Percentiles rank a stretch among this genome's conserved stretches.
These are phyloP conservation scores for Ascochyta pisi DNA, from an alignment of 2,329 filamentous ascomycete genomes.

Conservation along the genomic window DNA sequence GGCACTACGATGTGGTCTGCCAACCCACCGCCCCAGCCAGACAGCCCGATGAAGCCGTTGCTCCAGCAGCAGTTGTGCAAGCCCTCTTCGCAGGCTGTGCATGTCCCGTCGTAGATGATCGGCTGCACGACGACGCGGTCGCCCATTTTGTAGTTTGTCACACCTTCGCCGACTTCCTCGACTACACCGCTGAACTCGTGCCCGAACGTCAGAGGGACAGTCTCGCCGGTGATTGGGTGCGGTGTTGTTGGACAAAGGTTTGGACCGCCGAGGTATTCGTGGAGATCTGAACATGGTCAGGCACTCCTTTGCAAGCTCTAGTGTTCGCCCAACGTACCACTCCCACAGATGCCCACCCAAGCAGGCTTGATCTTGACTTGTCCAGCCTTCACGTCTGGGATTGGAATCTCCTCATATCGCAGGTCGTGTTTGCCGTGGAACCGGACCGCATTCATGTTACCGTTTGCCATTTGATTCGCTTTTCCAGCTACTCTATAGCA, in stretches of 20 bases:
- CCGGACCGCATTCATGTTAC: slow-evolving; percentile 55
- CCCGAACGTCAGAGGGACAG: slow-evolving; percentile 59
- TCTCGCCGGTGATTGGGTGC: slow-evolving; percentile 62
- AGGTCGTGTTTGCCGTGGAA: slow-evolving; percentile 56
- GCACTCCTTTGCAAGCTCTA: background rate
- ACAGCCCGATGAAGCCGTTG: slow-evolving; percentile 61
- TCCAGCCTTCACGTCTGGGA: slow-evolving; percentile 49
- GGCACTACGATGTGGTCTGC: slow-evolving; percentile 61
- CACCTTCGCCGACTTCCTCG: slow-evolving; percentile 60
- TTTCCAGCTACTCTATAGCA: slow-evolving; percentile 8
- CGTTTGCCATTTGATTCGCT: slow-evolving; percentile 25
- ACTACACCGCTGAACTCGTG: slow-evolving; percentile 62
- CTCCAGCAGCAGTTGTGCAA: slow-evolving; percentile 62
- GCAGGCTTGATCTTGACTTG: slow-evolving; percentile 54
- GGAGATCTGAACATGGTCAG: slow-evolving; percentile 44
- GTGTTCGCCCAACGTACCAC: background rate
- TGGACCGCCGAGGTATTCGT: slow-evolving; percentile 58
- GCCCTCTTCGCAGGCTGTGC: slow-evolving; percentile 59
- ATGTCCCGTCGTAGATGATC: slow-evolving; percentile 63
- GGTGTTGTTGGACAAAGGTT: slow-evolving; percentile 59
- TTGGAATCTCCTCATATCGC: slow-evolving; percentile 52
- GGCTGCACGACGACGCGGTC: slow-evolving; percentile 60
- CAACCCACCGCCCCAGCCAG: slow-evolving; percentile 61
- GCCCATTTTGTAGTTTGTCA: slow-evolving; percentile 57
- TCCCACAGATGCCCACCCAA: slow-evolving; percentile 53